These are phyloP conservation scores for Leptographium procerum DNA, from an alignment of 2,329 filamentous ascomycete genomes.

Conservation along the genomic window DNA sequence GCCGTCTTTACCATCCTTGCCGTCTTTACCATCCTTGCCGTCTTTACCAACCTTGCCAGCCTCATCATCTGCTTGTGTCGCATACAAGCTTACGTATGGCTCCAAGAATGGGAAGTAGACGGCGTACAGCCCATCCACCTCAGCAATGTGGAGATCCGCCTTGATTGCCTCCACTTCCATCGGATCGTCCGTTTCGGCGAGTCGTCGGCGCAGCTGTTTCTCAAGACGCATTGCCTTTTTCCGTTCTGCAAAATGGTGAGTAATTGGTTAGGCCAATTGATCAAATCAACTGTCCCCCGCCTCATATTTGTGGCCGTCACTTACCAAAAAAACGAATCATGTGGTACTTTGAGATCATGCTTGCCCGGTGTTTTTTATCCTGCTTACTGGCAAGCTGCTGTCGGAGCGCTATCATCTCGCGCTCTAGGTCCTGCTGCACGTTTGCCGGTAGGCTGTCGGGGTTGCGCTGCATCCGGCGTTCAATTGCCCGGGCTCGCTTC, in stretches of 20 bases:
- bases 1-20: slow-evolving; percentile 17
- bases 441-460: slow-evolving; percentile 52
- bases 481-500: slow-evolving; percentile 59
- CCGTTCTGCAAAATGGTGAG: slow-evolving; percentile 39
- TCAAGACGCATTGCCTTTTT: slow-evolving; percentile 59
- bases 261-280: background rate
- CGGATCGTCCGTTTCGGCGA: slow-evolving; percentile 38
- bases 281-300: background rate
- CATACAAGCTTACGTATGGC: slow-evolving; percentile 56
- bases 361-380: slow-evolving; percentile 48
- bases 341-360: slow-evolving; percentile 70
- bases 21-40: background rate
- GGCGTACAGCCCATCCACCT: slow-evolving; percentile 68
- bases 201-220: slow-evolving; percentile 51
- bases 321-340: slow-evolving; percentile 77
- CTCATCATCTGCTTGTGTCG: slow-evolving; percentile 23
- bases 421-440: slow-evolving; percentile 56
- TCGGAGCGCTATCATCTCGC: slow-evolving; percentile 57
- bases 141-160: slow-evolving; percentile 50
- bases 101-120: slow-evolving; percentile 60
- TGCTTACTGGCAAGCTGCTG: slow-evolving; percentile 49
- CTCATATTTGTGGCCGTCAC: slow-evolving; percentile 13
- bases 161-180: slow-evolving; percentile 41
- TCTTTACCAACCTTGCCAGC: slow-evolving; percentile 21
- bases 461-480: slow-evolving; percentile 50